Evolutionary conservation across 2,329 filamentous ascomycete genomes (phyloP).

Genomic region (Chlorencoelia australis): DNA sequence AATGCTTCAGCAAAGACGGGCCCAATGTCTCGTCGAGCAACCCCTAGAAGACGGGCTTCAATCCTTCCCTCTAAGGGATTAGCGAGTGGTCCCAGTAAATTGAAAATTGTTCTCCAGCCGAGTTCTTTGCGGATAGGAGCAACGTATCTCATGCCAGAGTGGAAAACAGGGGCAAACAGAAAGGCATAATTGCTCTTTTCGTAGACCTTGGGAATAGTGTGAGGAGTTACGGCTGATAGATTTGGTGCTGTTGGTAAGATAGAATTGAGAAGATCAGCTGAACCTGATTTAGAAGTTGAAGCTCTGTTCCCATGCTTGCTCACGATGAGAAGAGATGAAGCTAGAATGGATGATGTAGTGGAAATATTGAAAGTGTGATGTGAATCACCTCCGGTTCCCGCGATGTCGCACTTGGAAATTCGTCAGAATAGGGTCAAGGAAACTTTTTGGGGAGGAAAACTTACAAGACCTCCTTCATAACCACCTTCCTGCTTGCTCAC

Average conservation of each 20-base stretch:
- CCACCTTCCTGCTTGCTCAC: slow-evolving; percentile 56
- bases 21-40: slow-evolving; percentile 78
- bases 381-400: slow-evolving; percentile 90
- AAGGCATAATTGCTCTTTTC: slow-evolving; percentile 82
- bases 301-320: slow-evolving; percentile 96
- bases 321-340: slow-evolving; percentile 72
- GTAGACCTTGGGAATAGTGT: slow-evolving; percentile 65
- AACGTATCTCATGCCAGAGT: slow-evolving; percentile 86
- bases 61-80: slow-evolving; percentile 80
- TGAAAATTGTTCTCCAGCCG: slow-evolving; percentile 95
- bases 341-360: slow-evolving; percentile 87
- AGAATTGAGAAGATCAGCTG: slow-evolving; percentile 77
- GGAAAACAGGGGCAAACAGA: slow-evolving; percentile 91
- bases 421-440: slow-evolving; percentile 7
- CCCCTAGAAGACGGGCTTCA: slow-evolving; percentile 87
- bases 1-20: slow-evolving; percentile 83
- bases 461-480: slow-evolving; percentile 76
- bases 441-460: slow-evolving; percentile 24
- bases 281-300: slow-evolving; percentile 90
- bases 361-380: slow-evolving; percentile 99
- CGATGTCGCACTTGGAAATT: slow-evolving; percentile 64
- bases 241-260: slow-evolving; percentile 64
- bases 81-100: slow-evolving; percentile 82
- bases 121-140: slow-evolving; percentile 78
- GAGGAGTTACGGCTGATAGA: slow-evolving; percentile 62